Base-by-base conservation (phyloP, 2,329 filamentous ascomycete species). In the Arthrobotrys sinensis region DNA sequence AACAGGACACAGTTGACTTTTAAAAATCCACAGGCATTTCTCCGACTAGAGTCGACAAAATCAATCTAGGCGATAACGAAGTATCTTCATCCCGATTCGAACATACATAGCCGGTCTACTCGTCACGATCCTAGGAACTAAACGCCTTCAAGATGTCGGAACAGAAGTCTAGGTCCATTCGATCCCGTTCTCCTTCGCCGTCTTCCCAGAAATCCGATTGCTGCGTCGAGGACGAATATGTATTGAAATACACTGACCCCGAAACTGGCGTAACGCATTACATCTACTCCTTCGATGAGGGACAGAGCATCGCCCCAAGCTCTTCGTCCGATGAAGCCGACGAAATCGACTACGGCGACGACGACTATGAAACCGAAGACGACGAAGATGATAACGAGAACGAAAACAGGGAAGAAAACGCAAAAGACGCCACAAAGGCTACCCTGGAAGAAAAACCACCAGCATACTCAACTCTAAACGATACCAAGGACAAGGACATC, bases 241-340 rank as follows among this genome's bases (percentile, higher is more conserved):
- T 53, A 5, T 52, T 24, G 11, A 38, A 11, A 40, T 40, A 12
- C 5, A 21, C 11, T 10, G 34, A 66, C 14, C 10, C 45, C 3
- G 46, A 66, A 7, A 66, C 10, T 7, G 63, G 45, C 16, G 32
- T 38, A 36, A 66, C 32, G 1, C 63, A 48, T 32, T 40, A 52
- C 16, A 24, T 66, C 28, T 66, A 66, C 63, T 38, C 45, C 32
- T 52, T 48, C 32, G 63, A 52, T 10, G 46, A 53, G 1, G 14
- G 16, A 4, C 7, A 32, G 5, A 48, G 38, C 10, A 16, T 45
- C 7, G 43, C 46, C 4, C 40, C 57, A 16, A 48, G 57, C 16
- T 46, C 38, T 46, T 14, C 40, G n/a, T 45, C 40, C n/a, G n/a
- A 5, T 45, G n/a, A n/a, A 45, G 6, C 10, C 12, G 36, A 38